Evolutionary conservation across 78 protist species (phyloP).

Genomic region (Acrasis kona): DNA sequence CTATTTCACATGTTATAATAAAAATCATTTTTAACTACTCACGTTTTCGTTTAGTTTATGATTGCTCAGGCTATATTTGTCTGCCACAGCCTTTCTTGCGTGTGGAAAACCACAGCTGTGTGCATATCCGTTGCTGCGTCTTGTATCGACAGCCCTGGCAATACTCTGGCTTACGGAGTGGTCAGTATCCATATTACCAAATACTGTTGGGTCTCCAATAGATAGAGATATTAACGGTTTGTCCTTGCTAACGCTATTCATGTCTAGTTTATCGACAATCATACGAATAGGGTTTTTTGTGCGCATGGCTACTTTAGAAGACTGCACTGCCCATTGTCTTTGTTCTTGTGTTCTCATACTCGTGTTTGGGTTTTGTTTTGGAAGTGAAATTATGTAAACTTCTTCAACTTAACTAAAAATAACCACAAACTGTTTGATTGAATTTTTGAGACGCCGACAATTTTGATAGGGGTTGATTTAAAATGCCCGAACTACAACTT

Average conservation of each 20-base stretch:
- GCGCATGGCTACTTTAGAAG: constrained; percentile 32
- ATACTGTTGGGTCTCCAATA: constrained; percentile 79
- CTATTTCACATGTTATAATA: not conserved
- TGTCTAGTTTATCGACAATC: constrained; percentile 59
- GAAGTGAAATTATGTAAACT: too few species aligned
- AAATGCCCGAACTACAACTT: too few species aligned
- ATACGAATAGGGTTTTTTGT: constrained; percentile 73
- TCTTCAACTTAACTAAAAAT: too few species aligned
- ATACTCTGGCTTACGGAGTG: not conserved
- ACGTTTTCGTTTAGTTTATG: not conserved
- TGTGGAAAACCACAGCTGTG: constrained; percentile 49
- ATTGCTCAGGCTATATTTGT: not conserved
- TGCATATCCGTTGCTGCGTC: constrained; percentile 66
- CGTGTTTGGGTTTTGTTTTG: too few species aligned
- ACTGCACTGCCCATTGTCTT: constrained; percentile 10
- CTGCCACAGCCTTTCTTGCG: constrained; percentile 36
- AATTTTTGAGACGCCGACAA: too few species aligned
- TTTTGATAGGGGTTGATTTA: too few species aligned
- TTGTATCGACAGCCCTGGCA: not conserved
- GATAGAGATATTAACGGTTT: constrained; percentile 57
- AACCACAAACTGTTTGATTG: too few species aligned
- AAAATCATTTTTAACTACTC: not conserved
- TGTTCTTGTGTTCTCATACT: too few species aligned
- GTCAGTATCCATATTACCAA: constrained; percentile 57
- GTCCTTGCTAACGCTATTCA: constrained; percentile 54